Conservation (phyloP, 306 rosid species). For the Trifolium repens region DNA sequence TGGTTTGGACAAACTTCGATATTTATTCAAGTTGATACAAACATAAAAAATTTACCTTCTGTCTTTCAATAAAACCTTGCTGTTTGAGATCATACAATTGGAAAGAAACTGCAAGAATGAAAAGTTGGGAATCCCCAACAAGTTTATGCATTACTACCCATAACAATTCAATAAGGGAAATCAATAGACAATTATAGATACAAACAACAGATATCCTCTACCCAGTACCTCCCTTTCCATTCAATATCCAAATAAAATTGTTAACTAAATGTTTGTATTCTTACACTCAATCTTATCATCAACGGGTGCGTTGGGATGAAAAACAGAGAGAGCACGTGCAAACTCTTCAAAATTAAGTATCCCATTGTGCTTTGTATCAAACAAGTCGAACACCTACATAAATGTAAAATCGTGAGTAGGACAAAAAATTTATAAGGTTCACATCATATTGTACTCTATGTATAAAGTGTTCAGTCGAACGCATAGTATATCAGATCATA, state of each 20-base stretch:
- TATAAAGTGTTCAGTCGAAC: constrained; percentile 13
- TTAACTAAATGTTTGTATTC: constrained; percentile 41
- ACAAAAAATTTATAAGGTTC: constrained; percentile 27
- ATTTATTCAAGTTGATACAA: constrained; percentile 28
- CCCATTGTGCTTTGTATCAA: constrained; percentile 84
- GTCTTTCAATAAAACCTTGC: constrained; percentile 89
- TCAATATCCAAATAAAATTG: constrained; percentile 34
- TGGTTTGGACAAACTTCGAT: constrained; percentile 31
- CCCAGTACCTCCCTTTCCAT: constrained; percentile 5
- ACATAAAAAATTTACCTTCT: constrained; percentile 64
- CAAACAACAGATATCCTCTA: constrained; percentile 31
- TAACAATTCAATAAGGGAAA: constrained; percentile 33
- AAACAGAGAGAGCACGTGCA: constrained; percentile 90
- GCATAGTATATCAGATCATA: constrained; percentile 18
- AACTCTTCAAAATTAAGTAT: constrained; percentile 89
- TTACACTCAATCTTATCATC: constrained; percentile 87
- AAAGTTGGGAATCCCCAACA: constrained; percentile 50
- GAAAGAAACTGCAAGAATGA: constrained; percentile 81
- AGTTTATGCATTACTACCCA: constrained; percentile 29
- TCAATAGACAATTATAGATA: constrained; percentile 18
- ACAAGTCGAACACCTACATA: constrained; percentile 83
- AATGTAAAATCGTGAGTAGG: constrained; percentile 18
- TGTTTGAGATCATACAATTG: constrained; percentile 85
- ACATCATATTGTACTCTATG: constrained; percentile 10
- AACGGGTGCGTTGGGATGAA: constrained; percentile 87